Conservation (phyloP, 495 filamentous ascomycete species). For the Podospora comata region DNA sequence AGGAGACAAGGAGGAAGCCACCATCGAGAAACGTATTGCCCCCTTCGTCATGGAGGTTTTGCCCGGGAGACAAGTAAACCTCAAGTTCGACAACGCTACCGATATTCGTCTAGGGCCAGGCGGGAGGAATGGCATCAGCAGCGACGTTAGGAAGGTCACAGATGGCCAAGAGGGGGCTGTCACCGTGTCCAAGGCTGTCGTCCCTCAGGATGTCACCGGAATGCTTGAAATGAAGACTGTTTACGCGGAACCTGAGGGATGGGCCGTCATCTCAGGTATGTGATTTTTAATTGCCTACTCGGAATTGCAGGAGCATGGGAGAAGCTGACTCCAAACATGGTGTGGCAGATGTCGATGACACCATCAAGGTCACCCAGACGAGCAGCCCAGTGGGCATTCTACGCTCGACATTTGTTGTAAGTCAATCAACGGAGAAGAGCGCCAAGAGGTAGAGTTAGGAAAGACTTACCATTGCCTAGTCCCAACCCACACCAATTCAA, state of each 20-base stretch:
- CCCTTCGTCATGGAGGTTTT: slow-evolving; percentile 75
- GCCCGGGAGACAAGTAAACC: slow-evolving; percentile 60
- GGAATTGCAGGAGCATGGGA: slow-evolving; percentile 13
- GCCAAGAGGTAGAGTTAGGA: not conserved
- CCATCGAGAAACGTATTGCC: slow-evolving; percentile 65
- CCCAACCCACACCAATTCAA: slow-evolving; percentile 60
- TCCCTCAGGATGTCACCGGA: slow-evolving; percentile 47
- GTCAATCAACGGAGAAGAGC: not conserved
- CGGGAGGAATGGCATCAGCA: slow-evolving; percentile 65
- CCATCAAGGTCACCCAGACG: slow-evolving; percentile 88
- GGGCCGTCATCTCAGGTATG: slow-evolving; percentile 76
- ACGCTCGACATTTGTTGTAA: slow-evolving; percentile 74
- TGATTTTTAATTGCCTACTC: not conserved
- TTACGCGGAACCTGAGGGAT: slow-evolving; percentile 75
- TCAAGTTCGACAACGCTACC: slow-evolving; percentile 47
- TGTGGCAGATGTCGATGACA: slow-evolving; percentile 79
- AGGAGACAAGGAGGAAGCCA: slow-evolving; percentile 56
- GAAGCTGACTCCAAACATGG: not conserved
- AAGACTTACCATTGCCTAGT: slow-evolving; percentile 9
- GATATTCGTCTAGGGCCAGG: slow-evolving; percentile 64
- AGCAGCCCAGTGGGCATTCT: slow-evolving; percentile 74
- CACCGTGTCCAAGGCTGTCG: slow-evolving; percentile 45
- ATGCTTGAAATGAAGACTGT: slow-evolving; percentile 59
- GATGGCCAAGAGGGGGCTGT: slow-evolving; percentile 37
- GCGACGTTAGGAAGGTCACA: slow-evolving; percentile 51